Evolutionary conservation across 306 rosid genomes (phyloP).

Genomic region (Ormosia semicastrata): DNA sequence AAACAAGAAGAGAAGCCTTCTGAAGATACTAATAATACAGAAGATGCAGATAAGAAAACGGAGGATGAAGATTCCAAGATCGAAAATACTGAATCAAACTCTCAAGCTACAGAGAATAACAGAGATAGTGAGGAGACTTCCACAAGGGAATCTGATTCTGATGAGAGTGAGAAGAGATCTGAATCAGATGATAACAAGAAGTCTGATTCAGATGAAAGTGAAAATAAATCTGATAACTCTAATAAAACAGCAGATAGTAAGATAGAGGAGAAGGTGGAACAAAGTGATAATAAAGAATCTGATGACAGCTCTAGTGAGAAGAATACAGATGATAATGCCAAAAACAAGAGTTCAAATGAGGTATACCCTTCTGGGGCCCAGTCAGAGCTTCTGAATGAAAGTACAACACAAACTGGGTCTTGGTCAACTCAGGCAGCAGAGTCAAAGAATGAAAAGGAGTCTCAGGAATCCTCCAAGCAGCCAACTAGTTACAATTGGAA

Average conservation of each 20-base stretch:
- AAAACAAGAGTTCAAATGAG: slow-evolving; percentile 53
- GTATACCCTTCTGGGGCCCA: slow-evolving; percentile 91
- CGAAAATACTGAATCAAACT: slow-evolving; percentile 45
- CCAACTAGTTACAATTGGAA: slow-evolving; percentile 66
- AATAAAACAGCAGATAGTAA: slow-evolving; percentile 40
- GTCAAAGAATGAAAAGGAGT: slow-evolving; percentile 84
- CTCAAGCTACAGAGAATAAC: slow-evolving; percentile 31
- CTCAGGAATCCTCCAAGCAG: slow-evolving; percentile 56
- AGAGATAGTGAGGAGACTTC: slow-evolving; percentile 33
- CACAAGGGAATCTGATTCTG: slow-evolving; percentile 33
- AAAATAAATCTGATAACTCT: slow-evolving; percentile 43
- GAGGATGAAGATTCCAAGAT: slow-evolving; percentile 45
- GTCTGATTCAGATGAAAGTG: slow-evolving; percentile 52
- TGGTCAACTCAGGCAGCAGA: slow-evolving; percentile 83
- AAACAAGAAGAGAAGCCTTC: slow-evolving; percentile 43
- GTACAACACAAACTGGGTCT: slow-evolving; percentile 56
- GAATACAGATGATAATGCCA: slow-evolving; percentile 44
- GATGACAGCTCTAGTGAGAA: slow-evolving; percentile 51
- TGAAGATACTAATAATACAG: slow-evolving; percentile 37
- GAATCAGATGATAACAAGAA: slow-evolving; percentile 48
- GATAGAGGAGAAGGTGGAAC: slow-evolving; percentile 65
- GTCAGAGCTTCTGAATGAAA: slow-evolving; percentile 84
- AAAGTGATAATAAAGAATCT: slow-evolving; percentile 53
- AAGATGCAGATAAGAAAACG: slow-evolving; percentile 44
- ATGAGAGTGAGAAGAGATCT: slow-evolving; percentile 45